Conservation (phyloP, 2,329 filamentous ascomycete genomes). For the Ceratocystis lukuohia region DNA sequence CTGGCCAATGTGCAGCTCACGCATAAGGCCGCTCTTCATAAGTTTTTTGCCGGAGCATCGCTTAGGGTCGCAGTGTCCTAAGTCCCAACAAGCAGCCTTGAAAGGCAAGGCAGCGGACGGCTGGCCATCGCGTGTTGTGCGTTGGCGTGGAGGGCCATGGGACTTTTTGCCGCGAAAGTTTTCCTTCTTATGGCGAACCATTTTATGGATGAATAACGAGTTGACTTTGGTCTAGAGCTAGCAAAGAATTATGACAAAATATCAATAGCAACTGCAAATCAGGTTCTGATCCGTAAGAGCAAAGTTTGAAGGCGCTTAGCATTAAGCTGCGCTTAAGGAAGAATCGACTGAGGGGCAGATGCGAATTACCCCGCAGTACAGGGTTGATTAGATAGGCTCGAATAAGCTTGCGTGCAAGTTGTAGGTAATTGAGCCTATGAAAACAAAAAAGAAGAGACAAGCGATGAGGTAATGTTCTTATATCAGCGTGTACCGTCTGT, state of each 20-base stretch:
- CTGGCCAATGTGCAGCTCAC: slow-evolving; percentile 80
- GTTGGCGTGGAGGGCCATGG: slow-evolving; percentile 42
- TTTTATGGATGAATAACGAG: slow-evolving; percentile 27
- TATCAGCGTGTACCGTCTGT: too few relatives aligned
- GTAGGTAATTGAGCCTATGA: neutral
- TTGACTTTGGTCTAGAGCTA: neutral
- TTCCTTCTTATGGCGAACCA: slow-evolving; percentile 97
- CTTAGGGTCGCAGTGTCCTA: slow-evolving; percentile 95
- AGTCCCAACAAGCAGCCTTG: slow-evolving; percentile 95
- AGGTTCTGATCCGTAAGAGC: neutral
- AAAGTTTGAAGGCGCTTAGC: neutral
- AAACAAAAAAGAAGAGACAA: too few relatives aligned
- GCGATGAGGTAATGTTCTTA: too few relatives aligned
- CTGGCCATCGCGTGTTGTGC: slow-evolving; percentile 35
- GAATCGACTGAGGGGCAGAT: slow-evolving; percentile 16
- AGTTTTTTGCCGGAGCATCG: slow-evolving; percentile 90
- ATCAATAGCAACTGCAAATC: neutral
- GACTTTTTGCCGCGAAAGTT: slow-evolving; percentile 62
- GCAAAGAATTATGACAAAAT: neutral
- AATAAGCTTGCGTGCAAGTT: neutral
- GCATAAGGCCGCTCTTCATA: slow-evolving; percentile 85
- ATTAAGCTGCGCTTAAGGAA: neutral
- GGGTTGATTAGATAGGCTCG: neutral
- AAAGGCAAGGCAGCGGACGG: slow-evolving; percentile 40
- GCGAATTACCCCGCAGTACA: slow-evolving; percentile 16